phyloP scores from a whole-genome alignment of 306 rosid genomes.

The Canavalia gladiata region DNA sequence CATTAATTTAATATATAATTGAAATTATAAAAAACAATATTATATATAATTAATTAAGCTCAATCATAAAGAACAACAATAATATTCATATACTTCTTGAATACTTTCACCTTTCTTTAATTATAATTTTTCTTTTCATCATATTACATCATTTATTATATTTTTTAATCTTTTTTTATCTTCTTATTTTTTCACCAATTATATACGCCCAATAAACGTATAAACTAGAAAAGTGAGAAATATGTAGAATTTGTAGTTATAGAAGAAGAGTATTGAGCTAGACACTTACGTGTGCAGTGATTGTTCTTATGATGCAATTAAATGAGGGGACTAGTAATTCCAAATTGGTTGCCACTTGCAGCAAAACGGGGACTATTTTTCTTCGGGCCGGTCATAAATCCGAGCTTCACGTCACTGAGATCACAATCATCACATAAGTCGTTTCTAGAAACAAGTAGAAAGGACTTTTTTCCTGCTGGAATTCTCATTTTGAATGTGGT shows the following conservation, averaged over 20 bases:
- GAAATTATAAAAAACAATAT: too few species aligned
- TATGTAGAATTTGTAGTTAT: not conserved
- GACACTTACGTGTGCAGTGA: too few species aligned
- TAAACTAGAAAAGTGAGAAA: not conserved
- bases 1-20: too few species aligned
- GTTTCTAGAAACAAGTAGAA: constrained; percentile 27
- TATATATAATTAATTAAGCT: too few species aligned
- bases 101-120: too few species aligned
- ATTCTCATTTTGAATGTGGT: not conserved
- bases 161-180: too few species aligned
- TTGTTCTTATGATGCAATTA: too few species aligned
- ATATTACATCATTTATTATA: too few species aligned
- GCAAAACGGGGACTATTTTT: not conserved
- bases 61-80: too few species aligned
- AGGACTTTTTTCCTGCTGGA: not conserved
- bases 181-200: too few species aligned
- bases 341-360: constrained; percentile 16
- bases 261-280: not conserved
- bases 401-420: not conserved
- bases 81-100: too few species aligned
- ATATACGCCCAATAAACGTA: not conserved
- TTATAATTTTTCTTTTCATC: too few species aligned
- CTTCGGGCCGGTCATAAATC: not conserved
- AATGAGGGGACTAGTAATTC: not conserved
- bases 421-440: not conserved